These are phyloP conservation scores for Penicillium steckii DNA, from an alignment of 495 filamentous ascomycete genomes.

Conservation along the genomic window DNA sequence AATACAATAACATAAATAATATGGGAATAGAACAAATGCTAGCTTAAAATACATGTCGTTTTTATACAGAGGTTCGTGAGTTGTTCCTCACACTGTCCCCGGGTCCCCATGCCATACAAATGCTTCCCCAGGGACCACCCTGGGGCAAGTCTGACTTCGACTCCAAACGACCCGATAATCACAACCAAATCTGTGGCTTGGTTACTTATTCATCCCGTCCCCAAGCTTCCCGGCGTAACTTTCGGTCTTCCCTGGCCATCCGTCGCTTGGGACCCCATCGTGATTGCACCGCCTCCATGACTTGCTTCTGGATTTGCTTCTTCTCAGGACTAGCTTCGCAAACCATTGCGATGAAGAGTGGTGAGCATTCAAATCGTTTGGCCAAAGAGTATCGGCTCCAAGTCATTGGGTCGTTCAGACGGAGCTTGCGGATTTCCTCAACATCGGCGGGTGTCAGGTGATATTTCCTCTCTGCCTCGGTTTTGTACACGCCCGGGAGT, in stretches of 20 bases:
- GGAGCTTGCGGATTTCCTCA: slow-evolving; percentile 72
- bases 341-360: slow-evolving; percentile 65
- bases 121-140: neutral
- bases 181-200: neutral
- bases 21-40: slow-evolving; percentile 17
- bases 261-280: slow-evolving; percentile 71
- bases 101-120: neutral
- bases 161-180: neutral
- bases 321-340: slow-evolving; percentile 47
- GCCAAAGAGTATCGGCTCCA: slow-evolving; percentile 75
- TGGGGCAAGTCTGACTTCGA: neutral
- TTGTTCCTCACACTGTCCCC: neutral
- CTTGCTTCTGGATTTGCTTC: slow-evolving; percentile 51
- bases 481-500: slow-evolving; percentile 57
- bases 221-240: slow-evolving; percentile 63
- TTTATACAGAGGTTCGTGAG: slow-evolving; percentile 17
- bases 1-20: slow-evolving; percentile 5
- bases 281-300: slow-evolving; percentile 60
- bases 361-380: slow-evolving; percentile 72
- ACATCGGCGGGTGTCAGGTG: slow-evolving; percentile 74
- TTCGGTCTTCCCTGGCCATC: slow-evolving; percentile 71
- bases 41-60: slow-evolving; percentile 24
- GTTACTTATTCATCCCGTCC: slow-evolving; percentile 41
- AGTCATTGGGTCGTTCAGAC: slow-evolving; percentile 60
- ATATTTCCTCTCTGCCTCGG: slow-evolving; percentile 62